Percentiles rank a stretch among this genome's conserved stretches.
Conservation (phyloP, 2,329 filamentous ascomycete species). For the Lasiodiplodia sp. region DNA sequence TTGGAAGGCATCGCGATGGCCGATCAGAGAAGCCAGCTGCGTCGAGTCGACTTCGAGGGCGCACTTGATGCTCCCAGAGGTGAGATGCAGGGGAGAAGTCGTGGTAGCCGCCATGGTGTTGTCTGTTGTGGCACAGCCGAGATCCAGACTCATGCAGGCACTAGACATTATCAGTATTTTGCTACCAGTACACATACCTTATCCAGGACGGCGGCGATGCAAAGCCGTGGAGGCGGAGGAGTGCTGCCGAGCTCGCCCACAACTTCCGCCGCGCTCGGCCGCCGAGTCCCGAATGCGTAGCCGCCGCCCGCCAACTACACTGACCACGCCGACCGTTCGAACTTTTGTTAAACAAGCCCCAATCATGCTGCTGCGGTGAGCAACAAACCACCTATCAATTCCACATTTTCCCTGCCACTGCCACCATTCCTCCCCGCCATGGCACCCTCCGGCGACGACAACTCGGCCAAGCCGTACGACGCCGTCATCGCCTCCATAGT, state of each 20-base stretch:
- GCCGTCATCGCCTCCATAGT: not conserved
- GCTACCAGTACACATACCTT: too few species aligned
- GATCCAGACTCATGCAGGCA: too few species aligned
- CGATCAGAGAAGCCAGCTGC: not conserved
- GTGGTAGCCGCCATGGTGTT: not conserved
- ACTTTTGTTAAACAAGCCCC: not conserved
- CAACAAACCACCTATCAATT: not conserved
- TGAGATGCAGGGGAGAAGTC: not conserved
- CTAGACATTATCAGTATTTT: too few species aligned
- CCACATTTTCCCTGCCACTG: not conserved
- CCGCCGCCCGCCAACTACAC: not conserved
- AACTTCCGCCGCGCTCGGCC: not conserved
- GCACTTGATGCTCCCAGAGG: not conserved
- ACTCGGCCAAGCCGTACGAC: not conserved
- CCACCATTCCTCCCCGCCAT: not conserved
- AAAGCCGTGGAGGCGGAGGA: not conserved
- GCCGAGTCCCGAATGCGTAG: not conserved
- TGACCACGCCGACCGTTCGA: not conserved
- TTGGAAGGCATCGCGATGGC: not conserved
- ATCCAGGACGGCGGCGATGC: not conserved
- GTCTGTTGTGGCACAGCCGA: too few species aligned
- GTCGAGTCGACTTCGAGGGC: not conserved
- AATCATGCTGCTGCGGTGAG: not conserved
- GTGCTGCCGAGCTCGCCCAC: not conserved
- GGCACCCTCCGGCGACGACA: constrained; percentile 5